phyloP scores from a whole-genome alignment of 306 rosid genomes.

The Cicer chorassanicum region DNA sequence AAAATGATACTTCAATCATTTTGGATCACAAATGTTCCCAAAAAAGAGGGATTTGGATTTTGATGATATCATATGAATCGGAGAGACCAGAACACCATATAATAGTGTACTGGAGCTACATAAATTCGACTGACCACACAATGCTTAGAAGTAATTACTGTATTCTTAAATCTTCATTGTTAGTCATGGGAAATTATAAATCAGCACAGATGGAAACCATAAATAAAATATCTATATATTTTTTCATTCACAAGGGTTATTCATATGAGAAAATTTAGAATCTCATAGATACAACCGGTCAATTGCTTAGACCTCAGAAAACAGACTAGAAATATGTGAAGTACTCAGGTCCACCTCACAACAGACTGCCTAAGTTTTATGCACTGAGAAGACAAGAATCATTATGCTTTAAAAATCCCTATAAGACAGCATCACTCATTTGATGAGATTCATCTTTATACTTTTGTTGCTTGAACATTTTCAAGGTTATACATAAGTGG shows the following conservation, averaged over 20 bases:
- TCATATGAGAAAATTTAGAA: constrained; percentile 6
- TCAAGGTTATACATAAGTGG: not conserved
- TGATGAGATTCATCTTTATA: not conserved
- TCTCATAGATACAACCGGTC: constrained; percentile 12
- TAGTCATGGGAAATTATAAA: constrained; percentile 15
- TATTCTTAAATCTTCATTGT: constrained; percentile 3
- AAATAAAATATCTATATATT: constrained; percentile 9
- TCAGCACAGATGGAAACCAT: no score
- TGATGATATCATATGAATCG: not conserved
- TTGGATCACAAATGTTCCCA: not conserved
- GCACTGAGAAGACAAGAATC: constrained; percentile 20
- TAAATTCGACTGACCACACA: constrained; percentile 30
- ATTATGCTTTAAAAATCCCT: constrained; percentile 6
- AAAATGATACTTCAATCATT: not conserved
- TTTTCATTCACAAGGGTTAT: not conserved
- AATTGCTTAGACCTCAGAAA: constrained; percentile 18
- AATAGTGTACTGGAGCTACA: not conserved
- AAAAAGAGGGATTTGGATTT: not conserved
- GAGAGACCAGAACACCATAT: not conserved
- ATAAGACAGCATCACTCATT: constrained; percentile 5
- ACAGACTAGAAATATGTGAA: constrained; percentile 25
- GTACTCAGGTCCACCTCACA: not conserved
- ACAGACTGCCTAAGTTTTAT: constrained; percentile 3
- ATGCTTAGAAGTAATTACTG: not conserved
- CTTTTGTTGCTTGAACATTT: constrained; percentile 20